Conservation (phyloP, 306 rosid species). For the Notholithocarpus densiflorus region DNA sequence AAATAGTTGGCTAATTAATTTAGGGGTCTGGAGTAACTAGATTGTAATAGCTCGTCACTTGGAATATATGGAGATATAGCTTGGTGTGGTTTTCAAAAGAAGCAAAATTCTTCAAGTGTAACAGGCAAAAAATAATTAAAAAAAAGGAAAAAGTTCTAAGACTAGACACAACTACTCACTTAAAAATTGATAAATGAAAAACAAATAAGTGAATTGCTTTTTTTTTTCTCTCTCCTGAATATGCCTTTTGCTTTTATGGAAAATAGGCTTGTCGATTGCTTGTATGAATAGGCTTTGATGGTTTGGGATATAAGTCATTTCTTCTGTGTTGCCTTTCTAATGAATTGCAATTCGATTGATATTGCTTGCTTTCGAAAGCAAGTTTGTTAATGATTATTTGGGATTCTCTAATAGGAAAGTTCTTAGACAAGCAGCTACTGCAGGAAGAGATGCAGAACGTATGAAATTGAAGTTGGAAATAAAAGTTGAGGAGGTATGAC, state of each 20-base stretch:
- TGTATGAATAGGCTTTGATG: neutral
- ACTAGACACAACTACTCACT: neutral
- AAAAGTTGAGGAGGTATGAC: conserved; percentile 74
- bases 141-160: neutral
- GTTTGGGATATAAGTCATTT: neutral
- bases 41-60: too few species aligned
- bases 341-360: neutral
- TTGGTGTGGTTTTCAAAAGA: neutral
- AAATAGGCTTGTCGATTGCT: neutral
- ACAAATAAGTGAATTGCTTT: neutral
- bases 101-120: neutral
- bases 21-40: too few species aligned
- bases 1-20: neutral
- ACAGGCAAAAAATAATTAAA: too few species aligned
- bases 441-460: conserved; percentile 88
- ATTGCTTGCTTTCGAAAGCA: neutral
- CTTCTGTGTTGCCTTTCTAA: neutral
- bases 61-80: too few species aligned
- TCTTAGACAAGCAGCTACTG: conserved; percentile 68
- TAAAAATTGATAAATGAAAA: neutral
- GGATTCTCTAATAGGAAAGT: conserved; percentile 61
- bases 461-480: conserved; percentile 83
- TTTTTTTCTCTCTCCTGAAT: too few species aligned
- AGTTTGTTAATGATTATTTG: neutral
- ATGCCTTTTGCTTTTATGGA: neutral